A percentile compares a stretch with the other conserved stretches of the same genome.
phyloP scores from a whole-genome alignment of 495 filamentous ascomycete species.

The Talaromyces ruber region DNA sequence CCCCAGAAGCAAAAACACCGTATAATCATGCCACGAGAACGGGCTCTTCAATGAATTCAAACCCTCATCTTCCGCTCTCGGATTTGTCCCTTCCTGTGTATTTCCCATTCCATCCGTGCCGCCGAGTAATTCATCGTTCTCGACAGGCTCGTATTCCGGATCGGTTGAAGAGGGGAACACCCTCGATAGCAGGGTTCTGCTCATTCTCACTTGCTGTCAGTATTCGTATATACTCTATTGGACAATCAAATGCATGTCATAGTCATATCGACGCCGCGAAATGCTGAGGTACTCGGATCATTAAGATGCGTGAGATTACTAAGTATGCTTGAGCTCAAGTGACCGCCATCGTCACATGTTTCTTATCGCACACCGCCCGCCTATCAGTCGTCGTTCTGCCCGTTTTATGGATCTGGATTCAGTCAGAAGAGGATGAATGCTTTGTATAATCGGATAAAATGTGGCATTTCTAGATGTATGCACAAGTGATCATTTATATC shows the following conservation, averaged over 20 bases:
- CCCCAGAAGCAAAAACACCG: constrained; percentile 77
- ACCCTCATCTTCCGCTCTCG: neutral
- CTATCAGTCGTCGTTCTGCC: neutral
- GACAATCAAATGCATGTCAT: neutral
- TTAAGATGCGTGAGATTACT: neutral
- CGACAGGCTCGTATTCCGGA: constrained; percentile 50
- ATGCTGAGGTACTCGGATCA: neutral
- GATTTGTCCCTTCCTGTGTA: neutral
- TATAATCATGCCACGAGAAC: constrained; percentile 76
- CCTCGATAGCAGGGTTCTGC: constrained; percentile 9
- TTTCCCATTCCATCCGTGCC: constrained; percentile 17
- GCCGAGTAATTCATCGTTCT: constrained; percentile 27
- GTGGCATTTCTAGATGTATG: too few relatives aligned
- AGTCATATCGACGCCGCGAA: neutral
- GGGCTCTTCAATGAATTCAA: constrained; percentile 2
- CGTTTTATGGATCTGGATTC: too few relatives aligned
- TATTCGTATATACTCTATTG: neutral
- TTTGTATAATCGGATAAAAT: too few relatives aligned
- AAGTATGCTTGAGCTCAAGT: neutral
- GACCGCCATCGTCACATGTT: neutral
- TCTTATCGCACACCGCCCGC: constrained; percentile 2
- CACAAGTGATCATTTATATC: neutral
- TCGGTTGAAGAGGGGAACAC: constrained; percentile 29
- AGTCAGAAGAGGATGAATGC: too few relatives aligned
- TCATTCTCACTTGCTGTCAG: neutral